Percentiles rank a stretch among this genome's conserved stretches.
Conservation (phyloP, 2,329 filamentous ascomycete species). For the Ascochyta pisi region DNA sequence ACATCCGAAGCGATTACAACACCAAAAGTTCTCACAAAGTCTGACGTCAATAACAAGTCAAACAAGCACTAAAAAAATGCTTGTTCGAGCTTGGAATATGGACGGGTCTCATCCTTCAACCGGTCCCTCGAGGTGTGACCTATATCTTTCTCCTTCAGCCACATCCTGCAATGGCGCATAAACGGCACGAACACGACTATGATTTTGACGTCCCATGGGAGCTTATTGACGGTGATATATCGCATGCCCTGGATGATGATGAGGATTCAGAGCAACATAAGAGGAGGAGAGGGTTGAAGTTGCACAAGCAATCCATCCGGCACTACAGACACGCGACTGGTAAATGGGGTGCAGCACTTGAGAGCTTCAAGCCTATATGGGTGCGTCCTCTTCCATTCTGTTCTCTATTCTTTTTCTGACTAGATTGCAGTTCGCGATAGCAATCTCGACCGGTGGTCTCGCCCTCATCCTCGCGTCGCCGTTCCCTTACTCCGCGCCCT, state of each 20-base stretch:
- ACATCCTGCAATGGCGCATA: conserved; percentile 2
- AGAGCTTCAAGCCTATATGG: conserved; percentile 15
- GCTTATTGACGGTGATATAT: conserved; percentile 2
- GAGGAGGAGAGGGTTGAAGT: conserved; percentile 1
- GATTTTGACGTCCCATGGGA: conserved; percentile 13
- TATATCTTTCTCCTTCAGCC: neutral
- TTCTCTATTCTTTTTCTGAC: neutral
- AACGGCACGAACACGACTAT: conserved; percentile 12
- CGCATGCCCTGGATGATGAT: neutral
- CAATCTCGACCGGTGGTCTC: conserved; percentile 12
- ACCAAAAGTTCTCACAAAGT: neutral
- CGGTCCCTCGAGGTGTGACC: too few species aligned
- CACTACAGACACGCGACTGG: conserved; percentile 12
- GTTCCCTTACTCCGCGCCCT: conserved; percentile 10
- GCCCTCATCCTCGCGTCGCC: conserved; percentile 11
- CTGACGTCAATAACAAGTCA: conserved; percentile 6
- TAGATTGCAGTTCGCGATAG: conserved; percentile 2
- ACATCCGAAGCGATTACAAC: neutral
- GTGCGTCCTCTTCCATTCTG: neutral
- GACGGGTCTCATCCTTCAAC: too few species aligned
- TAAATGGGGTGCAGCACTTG: conserved; percentile 13
- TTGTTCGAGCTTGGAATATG: neutral
- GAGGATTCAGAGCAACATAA: conserved; percentile 15
- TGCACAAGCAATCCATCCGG: conserved; percentile 6
- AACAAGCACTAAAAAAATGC: neutral